phyloP scores from a whole-genome alignment of 768 basidiomycete genomes.

The Suillus subluteus region DNA sequence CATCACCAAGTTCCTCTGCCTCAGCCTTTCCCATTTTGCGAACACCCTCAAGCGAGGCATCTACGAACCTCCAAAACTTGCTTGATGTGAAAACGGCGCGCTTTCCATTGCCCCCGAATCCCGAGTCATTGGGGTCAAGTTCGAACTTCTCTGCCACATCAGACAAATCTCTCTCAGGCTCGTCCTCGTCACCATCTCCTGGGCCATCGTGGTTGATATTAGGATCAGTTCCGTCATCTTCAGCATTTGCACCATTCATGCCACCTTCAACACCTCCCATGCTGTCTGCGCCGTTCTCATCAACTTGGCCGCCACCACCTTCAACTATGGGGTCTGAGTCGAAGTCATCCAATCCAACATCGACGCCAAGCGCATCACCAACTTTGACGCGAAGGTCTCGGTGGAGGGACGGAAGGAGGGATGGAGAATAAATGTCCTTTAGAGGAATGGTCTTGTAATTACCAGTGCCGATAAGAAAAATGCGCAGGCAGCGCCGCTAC shows the following conservation, averaged over 20 bases:
- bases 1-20: neutral
- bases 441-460: neutral
- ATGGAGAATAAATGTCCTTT: neutral
- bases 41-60: neutral
- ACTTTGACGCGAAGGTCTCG: neutral
- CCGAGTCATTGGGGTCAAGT: neutral
- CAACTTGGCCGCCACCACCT: neutral
- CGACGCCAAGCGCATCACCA: neutral
- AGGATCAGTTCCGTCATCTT: no score
- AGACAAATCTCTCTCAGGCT: neutral
- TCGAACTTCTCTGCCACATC: no score
- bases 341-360: neutral
- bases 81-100: neutral
- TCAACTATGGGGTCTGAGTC: neutral
- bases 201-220: no score
- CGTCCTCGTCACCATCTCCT: neutral
- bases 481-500: constrained; percentile 5
- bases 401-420: constrained; percentile 1
- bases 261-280: neutral
- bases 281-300: neutral
- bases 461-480: neutral
- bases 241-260: no score
- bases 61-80: constrained; percentile 11
- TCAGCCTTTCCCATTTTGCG: neutral
- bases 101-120: neutral